phyloP scores from a whole-genome alignment of 441 rosid species.

The Erysimum cheiri region DNA sequence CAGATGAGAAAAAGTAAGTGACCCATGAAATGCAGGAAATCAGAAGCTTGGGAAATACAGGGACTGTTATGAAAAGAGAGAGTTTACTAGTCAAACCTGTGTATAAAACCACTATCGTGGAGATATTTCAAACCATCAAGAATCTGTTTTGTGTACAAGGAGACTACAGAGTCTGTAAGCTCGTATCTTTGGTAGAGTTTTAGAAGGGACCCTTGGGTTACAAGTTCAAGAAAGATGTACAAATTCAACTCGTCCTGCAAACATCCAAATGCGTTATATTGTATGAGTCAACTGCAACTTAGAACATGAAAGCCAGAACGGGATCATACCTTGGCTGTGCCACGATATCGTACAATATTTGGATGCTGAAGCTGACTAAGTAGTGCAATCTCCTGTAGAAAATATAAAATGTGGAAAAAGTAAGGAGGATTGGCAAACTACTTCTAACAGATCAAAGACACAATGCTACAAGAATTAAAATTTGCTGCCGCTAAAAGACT shows the following conservation, averaged over 20 bases:
- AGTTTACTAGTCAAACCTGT: slow-evolving; percentile 60
- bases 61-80: not conserved
- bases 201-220: slow-evolving; percentile 77
- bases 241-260: slow-evolving; percentile 79
- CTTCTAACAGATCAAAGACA: slow-evolving; percentile 16
- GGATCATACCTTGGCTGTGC: slow-evolving; percentile 75
- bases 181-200: slow-evolving; percentile 62
- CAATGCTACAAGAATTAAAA: slow-evolving; percentile 4
- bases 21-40: slow-evolving; percentile 19
- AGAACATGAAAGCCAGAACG: slow-evolving; percentile 21
- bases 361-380: slow-evolving; percentile 87
- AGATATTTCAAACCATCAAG: slow-evolving; percentile 83
- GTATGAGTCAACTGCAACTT: not conserved
- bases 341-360: slow-evolving; percentile 87
- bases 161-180: slow-evolving; percentile 79
- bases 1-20: slow-evolving; percentile 19
- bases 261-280: slow-evolving; percentile 14
- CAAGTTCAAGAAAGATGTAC: slow-evolving; percentile 88
- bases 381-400: slow-evolving; percentile 79
- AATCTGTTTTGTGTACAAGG: slow-evolving; percentile 77
- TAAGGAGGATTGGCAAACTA: slow-evolving; percentile 1
- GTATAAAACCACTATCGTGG: slow-evolving; percentile 75
- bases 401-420: slow-evolving; percentile 26
- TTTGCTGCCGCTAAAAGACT: not conserved
- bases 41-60: not conserved